Conservation (phyloP, 2,329 filamentous ascomycete genomes). For the Phaeomoniella chlamydospora region DNA sequence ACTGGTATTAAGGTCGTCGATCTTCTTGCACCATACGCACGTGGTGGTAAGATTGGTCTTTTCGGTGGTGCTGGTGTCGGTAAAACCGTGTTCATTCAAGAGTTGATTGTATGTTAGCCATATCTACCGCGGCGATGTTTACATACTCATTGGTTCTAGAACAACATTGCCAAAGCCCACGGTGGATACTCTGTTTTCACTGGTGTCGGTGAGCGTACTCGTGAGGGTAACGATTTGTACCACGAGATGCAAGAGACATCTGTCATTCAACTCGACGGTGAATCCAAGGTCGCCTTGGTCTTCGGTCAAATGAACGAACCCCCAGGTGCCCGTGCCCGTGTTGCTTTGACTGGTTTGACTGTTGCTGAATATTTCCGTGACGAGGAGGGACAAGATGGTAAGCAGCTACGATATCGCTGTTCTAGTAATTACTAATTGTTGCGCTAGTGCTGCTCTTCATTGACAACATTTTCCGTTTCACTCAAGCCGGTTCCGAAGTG, state of each 20-base stretch:
- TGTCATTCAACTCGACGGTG: constrained; percentile 97
- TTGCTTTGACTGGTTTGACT: constrained; percentile 77
- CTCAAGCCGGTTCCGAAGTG: constrained; percentile 99
- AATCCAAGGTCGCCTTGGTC: constrained; percentile 97
- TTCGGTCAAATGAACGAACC: constrained; percentile 99
- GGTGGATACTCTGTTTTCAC: constrained; percentile 99
- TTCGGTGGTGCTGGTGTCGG: constrained; percentile 99
- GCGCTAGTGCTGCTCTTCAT: constrained; percentile 84
- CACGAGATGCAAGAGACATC: constrained; percentile 99
- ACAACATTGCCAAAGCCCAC: constrained; percentile 99
- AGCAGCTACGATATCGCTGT: constrained; percentile 18
- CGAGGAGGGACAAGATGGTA: constrained; percentile 74
- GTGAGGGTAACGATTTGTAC: constrained; percentile 99
- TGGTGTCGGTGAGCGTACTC: constrained; percentile 99
- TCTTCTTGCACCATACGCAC: constrained; percentile 93
- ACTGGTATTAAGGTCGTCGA: constrained; percentile 99
- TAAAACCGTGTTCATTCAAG: constrained; percentile 99
- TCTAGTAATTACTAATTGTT: constrained; percentile 9
- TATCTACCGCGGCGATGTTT: background rate
- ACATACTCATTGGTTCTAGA: constrained; percentile 31
- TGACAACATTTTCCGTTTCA: constrained; percentile 99
- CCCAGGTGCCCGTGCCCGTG: constrained; percentile 98
- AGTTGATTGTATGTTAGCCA: constrained; percentile 61
- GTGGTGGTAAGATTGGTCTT: constrained; percentile 99
- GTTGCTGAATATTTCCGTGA: constrained; percentile 75